Evolutionary conservation across 2,329 filamentous ascomycete species (phyloP).

Genomic region (Alternaria sp.): DNA sequence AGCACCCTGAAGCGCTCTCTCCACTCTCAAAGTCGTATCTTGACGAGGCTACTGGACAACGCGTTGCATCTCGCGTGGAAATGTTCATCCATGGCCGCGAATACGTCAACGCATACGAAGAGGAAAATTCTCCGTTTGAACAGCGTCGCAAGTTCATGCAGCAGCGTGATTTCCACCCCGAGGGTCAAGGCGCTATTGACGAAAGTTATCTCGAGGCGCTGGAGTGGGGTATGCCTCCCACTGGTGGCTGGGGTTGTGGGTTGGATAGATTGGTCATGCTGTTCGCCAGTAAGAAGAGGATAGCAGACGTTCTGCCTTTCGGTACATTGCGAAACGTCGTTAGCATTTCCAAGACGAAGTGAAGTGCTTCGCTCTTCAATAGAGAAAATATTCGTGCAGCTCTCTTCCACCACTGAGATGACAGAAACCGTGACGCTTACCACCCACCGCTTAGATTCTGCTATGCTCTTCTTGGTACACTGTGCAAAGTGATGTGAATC

Average conservation of each 20-base stretch:
- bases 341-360: conserved; percentile 39
- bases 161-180: conserved; percentile 53
- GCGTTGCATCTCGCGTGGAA: conserved; percentile 81
- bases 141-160: conserved; percentile 82
- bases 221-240: conserved; percentile 91
- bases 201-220: conserved; percentile 84
- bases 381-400: background rate
- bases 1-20: conserved; percentile 90
- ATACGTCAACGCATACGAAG: conserved; percentile 96
- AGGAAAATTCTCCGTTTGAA: conserved; percentile 90
- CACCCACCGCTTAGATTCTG: background rate
- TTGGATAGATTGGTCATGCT: conserved; percentile 92
- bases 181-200: conserved; percentile 61
- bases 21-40: conserved; percentile 87
- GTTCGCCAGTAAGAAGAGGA: conserved; percentile 77
- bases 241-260: conserved; percentile 95
- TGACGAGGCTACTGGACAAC: conserved; percentile 70
- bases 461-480: background rate
- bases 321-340: conserved; percentile 75
- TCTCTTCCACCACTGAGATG: background rate
- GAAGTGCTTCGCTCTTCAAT: background rate
- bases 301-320: conserved; percentile 87
- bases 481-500: background rate
- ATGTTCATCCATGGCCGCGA: conserved; percentile 82
- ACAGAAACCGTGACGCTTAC: background rate